A percentile compares a stretch with the other conserved stretches of the same genome.
phyloP scores from a whole-genome alignment of 306 rosid species.

The Vachellia pachyceras region DNA sequence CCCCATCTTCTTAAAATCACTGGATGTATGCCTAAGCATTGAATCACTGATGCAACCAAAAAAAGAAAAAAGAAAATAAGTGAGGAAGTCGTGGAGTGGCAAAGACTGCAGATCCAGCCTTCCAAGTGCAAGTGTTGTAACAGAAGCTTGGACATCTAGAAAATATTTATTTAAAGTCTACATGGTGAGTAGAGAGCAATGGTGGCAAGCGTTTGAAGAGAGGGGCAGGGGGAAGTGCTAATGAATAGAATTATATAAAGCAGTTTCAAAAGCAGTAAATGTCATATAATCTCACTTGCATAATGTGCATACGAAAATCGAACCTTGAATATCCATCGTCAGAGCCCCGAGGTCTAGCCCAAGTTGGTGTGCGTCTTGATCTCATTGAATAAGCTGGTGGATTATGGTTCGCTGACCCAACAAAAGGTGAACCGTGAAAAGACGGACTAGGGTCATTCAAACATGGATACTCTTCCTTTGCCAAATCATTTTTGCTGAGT shows the following conservation, averaged over 20 bases:
- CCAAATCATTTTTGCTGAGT: constrained; percentile 71
- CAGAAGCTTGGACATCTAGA: constrained; percentile 22
- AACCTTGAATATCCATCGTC: constrained; percentile 99
- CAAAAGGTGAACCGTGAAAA: constrained; percentile 63
- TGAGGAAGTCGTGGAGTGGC: neutral
- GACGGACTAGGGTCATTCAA: constrained; percentile 86
- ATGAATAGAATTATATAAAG: constrained; percentile 18
- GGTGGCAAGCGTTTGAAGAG: neutral
- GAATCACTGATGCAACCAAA: constrained; percentile 67
- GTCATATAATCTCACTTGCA: constrained; percentile 13
- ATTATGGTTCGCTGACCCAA: constrained; percentile 51
- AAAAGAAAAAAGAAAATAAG: constrained; percentile 21
- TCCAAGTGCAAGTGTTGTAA: neutral
- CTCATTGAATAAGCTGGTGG: constrained; percentile 85
- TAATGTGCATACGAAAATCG: constrained; percentile 18
- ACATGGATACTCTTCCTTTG: constrained; percentile 95
- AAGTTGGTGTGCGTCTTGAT: constrained; percentile 83
- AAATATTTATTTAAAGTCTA: constrained; percentile 2
- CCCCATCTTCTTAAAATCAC: constrained; percentile 92
- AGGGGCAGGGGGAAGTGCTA: constrained; percentile 6
- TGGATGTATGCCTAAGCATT: constrained; percentile 78
- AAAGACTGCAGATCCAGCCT: neutral
- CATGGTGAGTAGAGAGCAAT: neutral
- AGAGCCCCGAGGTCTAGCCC: constrained; percentile 92
- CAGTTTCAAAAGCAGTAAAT: constrained; percentile 25